Base-by-base conservation (phyloP, 352 stramenopile species). In the Pythium aquatile region DNA sequence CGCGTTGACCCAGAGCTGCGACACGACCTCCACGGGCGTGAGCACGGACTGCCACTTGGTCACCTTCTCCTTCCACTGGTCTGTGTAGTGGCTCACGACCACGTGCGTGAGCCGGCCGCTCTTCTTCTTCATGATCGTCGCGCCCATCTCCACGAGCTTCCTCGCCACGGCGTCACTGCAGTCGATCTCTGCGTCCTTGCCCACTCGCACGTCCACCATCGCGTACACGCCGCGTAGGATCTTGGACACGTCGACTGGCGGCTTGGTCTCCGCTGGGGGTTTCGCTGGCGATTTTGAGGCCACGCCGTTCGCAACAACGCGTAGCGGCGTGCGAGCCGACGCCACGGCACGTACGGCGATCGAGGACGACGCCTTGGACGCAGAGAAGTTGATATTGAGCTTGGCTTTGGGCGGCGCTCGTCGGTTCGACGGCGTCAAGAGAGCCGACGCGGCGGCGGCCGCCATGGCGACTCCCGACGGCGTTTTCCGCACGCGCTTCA, bases 1-100 rank as follows among this genome's bases (percentile, higher is more conserved):
- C 8, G 80, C 83, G 49, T 94, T 90, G 9, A 94, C 86, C 86
- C 86, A 94, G 17, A 93, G 71, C 63, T 90, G 83, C 16, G 82
- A 88, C n/a, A 93, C 86, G 40, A 94, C 87, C 35, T 91, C 76
- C 6, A 94, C 42, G 5, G 58, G 46, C 42, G 47, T 68, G 39
- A 55, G 48, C n/a, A 58, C 29, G 10, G 66, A 67, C 60, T 88
- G 74, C 81, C 81, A 90, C 61, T 90, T 86, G 42, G 66, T 68
- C 28, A 92, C 80, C 66, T 90, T 90, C 48, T 81, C 71, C 69
- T 90, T 90, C 82, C 82, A 93, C 56, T 58, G 39, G 0, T 66
- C 68, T 24, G 82, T 87, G 33, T 87, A 81, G 47, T 91, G 79
- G 59, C 81, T 91, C 62, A 91, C 51, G 48, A 94, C 83, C 53